A percentile compares a stretch with the other conserved stretches of the same genome.
Conservation (phyloP, 441 rosid genomes). For the Codiaeum variegatum region DNA sequence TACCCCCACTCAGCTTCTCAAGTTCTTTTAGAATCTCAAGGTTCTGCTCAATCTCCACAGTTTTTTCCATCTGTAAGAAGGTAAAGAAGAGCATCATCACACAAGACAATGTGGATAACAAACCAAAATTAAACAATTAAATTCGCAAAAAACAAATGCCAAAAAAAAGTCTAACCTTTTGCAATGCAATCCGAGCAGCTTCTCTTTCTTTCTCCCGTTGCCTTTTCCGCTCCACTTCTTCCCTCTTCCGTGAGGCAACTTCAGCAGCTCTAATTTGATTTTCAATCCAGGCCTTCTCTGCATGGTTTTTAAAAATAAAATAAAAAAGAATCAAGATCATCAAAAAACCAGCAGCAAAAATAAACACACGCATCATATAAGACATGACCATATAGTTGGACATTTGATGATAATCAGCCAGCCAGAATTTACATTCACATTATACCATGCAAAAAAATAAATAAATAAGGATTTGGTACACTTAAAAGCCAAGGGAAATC, state of each 20-base stretch:
- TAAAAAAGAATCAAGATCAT: not conserved
- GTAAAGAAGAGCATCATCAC: not conserved
- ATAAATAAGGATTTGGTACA: not conserved
- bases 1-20: conserved; percentile 48
- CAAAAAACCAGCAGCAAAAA: not conserved
- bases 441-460: no score
- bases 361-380: no score
- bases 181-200: conserved; percentile 60
- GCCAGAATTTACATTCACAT: no score
- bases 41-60: conserved; percentile 54
- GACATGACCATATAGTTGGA: not conserved
- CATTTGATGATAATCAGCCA: not conserved
- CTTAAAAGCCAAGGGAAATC: not conserved
- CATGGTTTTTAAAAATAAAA: no score
- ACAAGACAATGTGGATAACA: not conserved
- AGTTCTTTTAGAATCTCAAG: conserved; percentile 47
- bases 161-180: conserved; percentile 36
- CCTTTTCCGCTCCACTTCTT: conserved; percentile 50
- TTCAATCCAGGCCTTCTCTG: conserved; percentile 47
- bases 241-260: conserved; percentile 49
- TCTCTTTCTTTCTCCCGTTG: conserved; percentile 58
- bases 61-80: conserved; percentile 48
- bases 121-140: not conserved
- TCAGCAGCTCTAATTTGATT: conserved; percentile 61
- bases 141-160: not conserved